phyloP scores from a whole-genome alignment of 257 asterid species.

The Gynochthodes officinalis region DNA sequence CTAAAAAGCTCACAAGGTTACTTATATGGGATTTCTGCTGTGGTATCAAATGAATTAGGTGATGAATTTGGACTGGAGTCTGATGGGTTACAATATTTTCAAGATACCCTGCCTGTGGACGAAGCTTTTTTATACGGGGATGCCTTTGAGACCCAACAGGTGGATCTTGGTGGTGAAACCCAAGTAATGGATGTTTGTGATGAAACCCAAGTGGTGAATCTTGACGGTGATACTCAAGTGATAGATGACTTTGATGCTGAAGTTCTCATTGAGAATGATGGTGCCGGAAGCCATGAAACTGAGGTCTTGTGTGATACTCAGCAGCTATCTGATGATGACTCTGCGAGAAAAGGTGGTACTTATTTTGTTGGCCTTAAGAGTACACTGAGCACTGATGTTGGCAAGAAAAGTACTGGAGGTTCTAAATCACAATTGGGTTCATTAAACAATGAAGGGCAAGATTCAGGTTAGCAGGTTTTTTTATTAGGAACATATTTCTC shows the following conservation, averaged over 20 bases:
- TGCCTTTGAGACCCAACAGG: conserved; percentile 52
- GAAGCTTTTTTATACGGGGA: conserved; percentile 45
- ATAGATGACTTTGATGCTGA: conserved; percentile 33
- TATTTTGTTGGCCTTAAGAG: conserved; percentile 26
- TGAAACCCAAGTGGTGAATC: conserved; percentile 27
- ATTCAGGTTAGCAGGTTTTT: conserved; percentile 31
- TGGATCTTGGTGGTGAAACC: conserved; percentile 16
- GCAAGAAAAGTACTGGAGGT: conserved; percentile 27
- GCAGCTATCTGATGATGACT: conserved; percentile 38
- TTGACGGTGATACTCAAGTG: conserved; percentile 55
- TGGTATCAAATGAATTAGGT: conserved; percentile 20
- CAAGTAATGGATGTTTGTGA: conserved; percentile 22
- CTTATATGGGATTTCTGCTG: background rate
- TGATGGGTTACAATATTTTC: conserved; percentile 30
- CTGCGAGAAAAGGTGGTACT: conserved; percentile 21
- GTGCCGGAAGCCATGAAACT: conserved; percentile 33
- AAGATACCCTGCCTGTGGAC: conserved; percentile 34
- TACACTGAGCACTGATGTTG: conserved; percentile 14
- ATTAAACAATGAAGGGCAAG: conserved; percentile 19
- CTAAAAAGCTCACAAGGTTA: background rate
- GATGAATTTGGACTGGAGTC: conserved; percentile 29
- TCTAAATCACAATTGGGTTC: conserved; percentile 23
- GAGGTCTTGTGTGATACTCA: conserved; percentile 48
- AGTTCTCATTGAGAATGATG: conserved; percentile 33
- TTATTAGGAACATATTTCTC: background rate